Conservation (phyloP, 371 early-diverging fungal genomes). For the Mortierella sp. region DNA sequence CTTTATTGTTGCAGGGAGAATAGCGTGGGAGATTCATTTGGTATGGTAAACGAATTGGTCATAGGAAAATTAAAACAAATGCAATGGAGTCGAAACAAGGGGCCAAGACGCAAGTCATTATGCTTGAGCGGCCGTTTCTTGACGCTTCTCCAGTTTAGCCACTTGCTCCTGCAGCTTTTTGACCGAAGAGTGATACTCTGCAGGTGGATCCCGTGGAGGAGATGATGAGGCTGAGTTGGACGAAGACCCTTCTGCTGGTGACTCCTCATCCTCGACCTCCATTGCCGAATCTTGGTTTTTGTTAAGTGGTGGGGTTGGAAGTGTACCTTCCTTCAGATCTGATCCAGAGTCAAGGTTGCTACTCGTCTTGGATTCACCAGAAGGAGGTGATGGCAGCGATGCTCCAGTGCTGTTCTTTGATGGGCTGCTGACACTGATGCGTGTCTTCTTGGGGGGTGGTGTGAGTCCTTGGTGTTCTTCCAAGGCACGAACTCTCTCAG, state of each 20-base stretch:
- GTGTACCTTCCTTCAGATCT: conserved; percentile 38
- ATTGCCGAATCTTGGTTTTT: conserved; percentile 49
- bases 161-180: conserved; percentile 44
- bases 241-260: conserved; percentile 7
- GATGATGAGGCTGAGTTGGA: conserved; percentile 11
- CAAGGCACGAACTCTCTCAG: conserved; percentile 23
- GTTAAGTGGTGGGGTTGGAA: conserved; percentile 50
- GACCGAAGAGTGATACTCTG: conserved; percentile 36
- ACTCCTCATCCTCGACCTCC: conserved; percentile 46
- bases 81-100: neutral
- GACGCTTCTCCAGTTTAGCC: conserved; percentile 41
- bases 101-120: neutral
- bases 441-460: conserved; percentile 33
- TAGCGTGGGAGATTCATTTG: too few relatives aligned
- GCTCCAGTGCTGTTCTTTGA: conserved; percentile 4
- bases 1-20: too few relatives aligned
- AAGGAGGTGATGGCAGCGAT: conserved; percentile 29
- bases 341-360: neutral
- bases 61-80: too few relatives aligned
- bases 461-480: conserved; percentile 46
- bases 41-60: too few relatives aligned
- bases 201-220: conserved; percentile 18
- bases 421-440: neutral
- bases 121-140: conserved; percentile 22
- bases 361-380: neutral